Percentiles rank a stretch among this genome's conserved stretches.
Conservation (phyloP, 1,139 yeast genomes). For the Williopsis jadinii region DNA sequence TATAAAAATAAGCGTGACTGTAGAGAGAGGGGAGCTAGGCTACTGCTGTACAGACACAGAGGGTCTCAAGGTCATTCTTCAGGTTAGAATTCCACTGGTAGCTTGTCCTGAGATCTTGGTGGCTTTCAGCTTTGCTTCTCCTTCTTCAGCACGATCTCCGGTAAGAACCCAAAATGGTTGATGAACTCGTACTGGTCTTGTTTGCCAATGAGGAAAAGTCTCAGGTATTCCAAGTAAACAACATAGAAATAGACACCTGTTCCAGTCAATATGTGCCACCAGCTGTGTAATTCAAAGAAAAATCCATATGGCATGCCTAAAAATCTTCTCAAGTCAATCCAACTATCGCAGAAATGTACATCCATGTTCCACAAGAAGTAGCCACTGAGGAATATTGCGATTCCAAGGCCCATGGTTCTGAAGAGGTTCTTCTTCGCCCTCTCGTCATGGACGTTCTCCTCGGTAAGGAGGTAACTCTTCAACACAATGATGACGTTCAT, state of each 20-base stretch:
- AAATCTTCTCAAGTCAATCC: slow-evolving; percentile 55
- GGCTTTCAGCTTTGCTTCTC: too few relatives aligned
- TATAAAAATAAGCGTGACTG: too few relatives aligned
- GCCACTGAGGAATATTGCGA: slow-evolving; percentile 62
- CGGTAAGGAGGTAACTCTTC: slow-evolving; percentile 46
- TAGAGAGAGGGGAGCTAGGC: too few relatives aligned
- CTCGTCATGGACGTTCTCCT: slow-evolving; percentile 41
- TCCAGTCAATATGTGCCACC: slow-evolving; percentile 96
- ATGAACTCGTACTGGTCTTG: slow-evolving; percentile 44
- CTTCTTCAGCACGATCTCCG: slow-evolving; percentile 26
- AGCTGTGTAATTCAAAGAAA: slow-evolving; percentile 86
- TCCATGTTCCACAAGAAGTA: slow-evolving; percentile 83
- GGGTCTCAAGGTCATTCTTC: too few relatives aligned
- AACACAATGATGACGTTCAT: slow-evolving; percentile 53
- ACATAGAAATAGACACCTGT: slow-evolving; percentile 68
- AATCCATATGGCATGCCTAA: slow-evolving; percentile 89
- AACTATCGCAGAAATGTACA: slow-evolving; percentile 65
- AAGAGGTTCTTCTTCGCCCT: slow-evolving; percentile 41
- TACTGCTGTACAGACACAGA: too few relatives aligned
- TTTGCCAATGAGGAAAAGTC: slow-evolving; percentile 50
- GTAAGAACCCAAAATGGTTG: slow-evolving; percentile 45
- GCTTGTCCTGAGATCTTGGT: too few relatives aligned
- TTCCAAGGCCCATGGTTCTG: slow-evolving; percentile 51
- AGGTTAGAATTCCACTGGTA: too few relatives aligned
- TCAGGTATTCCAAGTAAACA: slow-evolving; percentile 56